phyloP scores from a whole-genome alignment of 2,329 filamentous ascomycete species.

The Botrytis byssoidea region DNA sequence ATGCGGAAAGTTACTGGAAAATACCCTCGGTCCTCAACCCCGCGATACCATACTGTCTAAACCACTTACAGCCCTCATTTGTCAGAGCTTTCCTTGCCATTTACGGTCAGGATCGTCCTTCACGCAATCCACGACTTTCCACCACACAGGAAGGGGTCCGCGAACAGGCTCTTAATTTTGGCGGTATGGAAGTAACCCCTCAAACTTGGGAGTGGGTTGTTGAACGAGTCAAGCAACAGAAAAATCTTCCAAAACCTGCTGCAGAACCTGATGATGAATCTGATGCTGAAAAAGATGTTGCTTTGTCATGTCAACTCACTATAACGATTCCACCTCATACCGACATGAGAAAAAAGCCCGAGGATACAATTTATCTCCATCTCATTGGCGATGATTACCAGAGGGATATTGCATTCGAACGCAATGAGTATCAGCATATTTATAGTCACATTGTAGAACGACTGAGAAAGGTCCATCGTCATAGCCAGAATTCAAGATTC shows the following conservation, averaged over 20 bases:
- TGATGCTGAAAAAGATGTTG: background rate
- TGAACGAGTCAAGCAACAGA: background rate
- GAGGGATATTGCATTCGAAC: background rate
- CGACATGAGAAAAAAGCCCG: background rate
- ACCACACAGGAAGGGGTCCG: background rate
- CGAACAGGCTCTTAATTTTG: constrained; percentile 23
- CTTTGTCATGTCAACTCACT: background rate
- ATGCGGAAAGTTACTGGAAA: constrained; percentile 29
- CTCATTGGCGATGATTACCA: constrained; percentile 11
- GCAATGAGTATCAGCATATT: background rate
- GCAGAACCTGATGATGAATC: background rate
- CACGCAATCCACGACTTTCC: constrained; percentile 19
- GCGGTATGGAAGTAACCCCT: constrained; percentile 26
- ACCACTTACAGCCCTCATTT: constrained; percentile 27
- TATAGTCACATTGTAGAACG: background rate
- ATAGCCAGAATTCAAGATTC: background rate
- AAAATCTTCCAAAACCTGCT: background rate
- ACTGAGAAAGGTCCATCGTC: background rate
- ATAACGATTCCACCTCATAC: background rate
- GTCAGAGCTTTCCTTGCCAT: constrained; percentile 1
- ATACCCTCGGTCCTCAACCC: constrained; percentile 20
- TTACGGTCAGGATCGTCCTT: constrained; percentile 1
- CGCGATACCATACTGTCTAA: constrained; percentile 24
- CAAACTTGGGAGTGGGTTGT: constrained; percentile 1
- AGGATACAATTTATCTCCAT: background rate